Conservation (phyloP, 441 rosid genomes). For the Erodium trifolium region DNA sequence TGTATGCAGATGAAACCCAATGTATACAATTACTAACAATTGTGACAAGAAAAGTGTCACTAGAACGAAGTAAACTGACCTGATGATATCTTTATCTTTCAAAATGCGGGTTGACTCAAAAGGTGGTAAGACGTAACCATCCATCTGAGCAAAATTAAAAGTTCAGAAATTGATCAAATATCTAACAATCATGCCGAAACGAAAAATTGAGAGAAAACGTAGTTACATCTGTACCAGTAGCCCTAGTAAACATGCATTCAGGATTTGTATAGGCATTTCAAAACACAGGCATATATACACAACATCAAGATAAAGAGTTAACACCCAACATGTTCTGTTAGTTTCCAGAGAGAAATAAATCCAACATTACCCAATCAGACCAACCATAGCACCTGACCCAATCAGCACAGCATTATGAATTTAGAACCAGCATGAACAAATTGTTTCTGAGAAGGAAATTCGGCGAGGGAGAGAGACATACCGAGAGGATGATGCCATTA, state of each 20-base stretch:
- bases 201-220: too few species aligned
- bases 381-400: background rate
- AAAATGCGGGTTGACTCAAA: conserved; percentile 67
- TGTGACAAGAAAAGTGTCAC: background rate
- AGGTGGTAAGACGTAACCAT: conserved; percentile 75
- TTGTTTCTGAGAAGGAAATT: background rate
- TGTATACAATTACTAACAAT: background rate
- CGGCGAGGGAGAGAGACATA: conserved; percentile 13
- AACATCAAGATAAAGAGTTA: too few species aligned
- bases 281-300: too few species aligned
- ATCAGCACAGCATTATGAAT: background rate
- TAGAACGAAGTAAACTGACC: conserved; percentile 35
- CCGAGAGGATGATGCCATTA: conserved; percentile 62
- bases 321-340: too few species aligned
- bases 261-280: background rate
- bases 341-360: too few species aligned
- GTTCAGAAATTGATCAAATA: background rate
- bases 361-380: background rate
- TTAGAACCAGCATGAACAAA: background rate
- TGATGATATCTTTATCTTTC: conserved; percentile 64
- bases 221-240: too few species aligned
- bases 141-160: conserved; percentile 55
- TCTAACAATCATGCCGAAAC: too few species aligned
- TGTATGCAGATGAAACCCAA: background rate
- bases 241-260: background rate